Conservation (phyloP, 75 land plant species). For the Pseudotsuga menziesii region DNA sequence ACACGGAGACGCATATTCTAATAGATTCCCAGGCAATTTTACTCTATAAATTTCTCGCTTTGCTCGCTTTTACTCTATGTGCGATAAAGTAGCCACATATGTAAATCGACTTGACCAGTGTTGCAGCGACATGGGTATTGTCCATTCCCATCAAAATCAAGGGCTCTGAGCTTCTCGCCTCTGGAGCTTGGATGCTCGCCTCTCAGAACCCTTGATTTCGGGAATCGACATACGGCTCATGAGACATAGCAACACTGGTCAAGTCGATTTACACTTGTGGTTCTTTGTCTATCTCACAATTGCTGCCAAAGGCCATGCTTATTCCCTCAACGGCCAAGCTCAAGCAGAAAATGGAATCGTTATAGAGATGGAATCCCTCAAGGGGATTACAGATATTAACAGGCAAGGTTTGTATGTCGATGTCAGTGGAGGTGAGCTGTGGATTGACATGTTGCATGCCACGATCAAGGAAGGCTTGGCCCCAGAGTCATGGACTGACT, state of each 20-base stretch:
- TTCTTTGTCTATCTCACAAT: slow-evolving; percentile 39
- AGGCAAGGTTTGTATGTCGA: slow-evolving; percentile 21
- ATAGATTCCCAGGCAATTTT: not conserved
- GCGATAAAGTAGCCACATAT: too few relatives aligned
- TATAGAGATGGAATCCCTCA: slow-evolving; percentile 36
- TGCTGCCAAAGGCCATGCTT: slow-evolving; percentile 89
- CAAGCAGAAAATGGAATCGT: slow-evolving; percentile 75
- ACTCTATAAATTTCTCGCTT: not conserved
- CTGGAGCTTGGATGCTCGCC: not conserved
- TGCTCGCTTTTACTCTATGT: too few relatives aligned
- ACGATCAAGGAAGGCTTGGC: slow-evolving; percentile 37
- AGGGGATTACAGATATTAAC: slow-evolving; percentile 13
- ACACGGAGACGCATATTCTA: not conserved
- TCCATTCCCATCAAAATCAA: too few relatives aligned
- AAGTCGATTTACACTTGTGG: slow-evolving; percentile 23
- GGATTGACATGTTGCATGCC: slow-evolving; percentile 64
- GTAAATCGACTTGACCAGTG: too few relatives aligned
- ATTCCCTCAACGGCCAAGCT: slow-evolving; percentile 91
- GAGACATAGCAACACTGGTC: slow-evolving; percentile 39
- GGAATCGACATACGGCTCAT: slow-evolving; percentile 32
- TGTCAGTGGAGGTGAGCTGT: slow-evolving; percentile 67
- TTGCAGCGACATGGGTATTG: too few relatives aligned
- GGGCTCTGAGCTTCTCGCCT: too few relatives aligned
- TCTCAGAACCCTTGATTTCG: slow-evolving; percentile 34
- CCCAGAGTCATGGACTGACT: slow-evolving; percentile 52